Base-by-base conservation (phyloP, 805 yeast genomes). In the Kazachstania psychrophila region DNA sequence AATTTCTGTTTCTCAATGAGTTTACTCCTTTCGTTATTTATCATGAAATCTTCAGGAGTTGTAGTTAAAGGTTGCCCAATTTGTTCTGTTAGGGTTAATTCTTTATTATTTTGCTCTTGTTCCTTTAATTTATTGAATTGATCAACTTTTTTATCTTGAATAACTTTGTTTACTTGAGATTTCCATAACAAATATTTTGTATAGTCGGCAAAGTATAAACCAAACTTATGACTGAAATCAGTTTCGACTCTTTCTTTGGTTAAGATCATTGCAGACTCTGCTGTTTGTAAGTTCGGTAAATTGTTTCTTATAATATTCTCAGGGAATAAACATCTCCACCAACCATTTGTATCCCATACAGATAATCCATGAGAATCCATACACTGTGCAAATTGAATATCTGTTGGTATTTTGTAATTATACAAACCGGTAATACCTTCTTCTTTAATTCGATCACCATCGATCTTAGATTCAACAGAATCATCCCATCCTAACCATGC, bases 321-420 rank as follows among this genome's bases (percentile, higher is more conserved):
- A 10, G 95, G 95, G 58, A 88, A 80, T 31, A 89, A 62, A 61
- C 97, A 89, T 52, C 88, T 73, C 96, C 96, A 89, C 57, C 77
- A 72, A 0, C 96, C 97, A 16, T 70, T 67, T 25, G 73, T 61
- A 53, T 86, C 94, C 96, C 96, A 89, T 10, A 76, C 77, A 0
- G 85, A 73, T 6, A 70, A 61, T 3, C 98, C 97, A 7, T 75
- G 62, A 24, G 69, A 61, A 15, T 71, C 72, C 43, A 70, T 47
- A 58, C 97, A 89, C 31, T 72, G 66, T 36, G 71, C 66, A 56
- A 77, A 84, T 42, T 73, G 70, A 34, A 68, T 56, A 2, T 70
- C 63, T 0, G 77, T 63, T 2, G 94, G 94, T 3, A 38, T 22
- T 19, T 75, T 75, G 44, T 64, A 70, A 7, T 77, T 70, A 54